A percentile compares a stretch with the other conserved stretches of the same genome.
Evolutionary conservation across 106 monocot species (phyloP).

Genomic region (Triglochin maritima): DNA sequence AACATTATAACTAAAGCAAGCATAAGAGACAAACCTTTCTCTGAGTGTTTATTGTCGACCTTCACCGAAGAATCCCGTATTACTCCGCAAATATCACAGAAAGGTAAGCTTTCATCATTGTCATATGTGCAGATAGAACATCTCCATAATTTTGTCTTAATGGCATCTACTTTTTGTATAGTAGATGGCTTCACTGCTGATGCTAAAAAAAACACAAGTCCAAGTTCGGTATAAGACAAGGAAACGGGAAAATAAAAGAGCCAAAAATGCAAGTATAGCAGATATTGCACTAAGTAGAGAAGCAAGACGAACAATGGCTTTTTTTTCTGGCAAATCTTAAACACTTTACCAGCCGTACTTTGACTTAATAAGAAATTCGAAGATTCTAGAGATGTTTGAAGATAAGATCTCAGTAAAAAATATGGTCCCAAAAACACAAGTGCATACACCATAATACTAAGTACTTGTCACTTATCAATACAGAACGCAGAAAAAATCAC

Average conservation of each 20-base stretch:
- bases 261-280: conserved; percentile 3
- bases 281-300: neutral
- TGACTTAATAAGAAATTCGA: too few relatives aligned
- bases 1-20: neutral
- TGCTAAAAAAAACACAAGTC: conserved; percentile 2
- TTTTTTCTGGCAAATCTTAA: neutral
- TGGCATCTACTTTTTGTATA: conserved; percentile 19
- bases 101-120: conserved; percentile 44
- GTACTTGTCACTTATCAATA: too few relatives aligned
- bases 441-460: too few relatives aligned
- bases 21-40: conserved; percentile 19
- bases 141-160: conserved; percentile 29
- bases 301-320: neutral
- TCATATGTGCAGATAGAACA: conserved; percentile 78
- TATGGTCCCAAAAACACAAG: too few relatives aligned
- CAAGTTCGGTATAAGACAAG: too few relatives aligned
- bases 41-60: conserved; percentile 11
- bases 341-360: neutral
- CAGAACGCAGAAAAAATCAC: too few relatives aligned
- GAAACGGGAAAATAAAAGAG: neutral
- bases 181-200: conserved; percentile 18
- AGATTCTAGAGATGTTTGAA: too few relatives aligned
- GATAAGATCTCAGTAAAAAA: too few relatives aligned
- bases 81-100: conserved; percentile 84
- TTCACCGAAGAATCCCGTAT: conserved; percentile 22